Evolutionary conservation across 2,329 filamentous ascomycete species (phyloP).

Genomic region (Talaromyces marneffei): DNA sequence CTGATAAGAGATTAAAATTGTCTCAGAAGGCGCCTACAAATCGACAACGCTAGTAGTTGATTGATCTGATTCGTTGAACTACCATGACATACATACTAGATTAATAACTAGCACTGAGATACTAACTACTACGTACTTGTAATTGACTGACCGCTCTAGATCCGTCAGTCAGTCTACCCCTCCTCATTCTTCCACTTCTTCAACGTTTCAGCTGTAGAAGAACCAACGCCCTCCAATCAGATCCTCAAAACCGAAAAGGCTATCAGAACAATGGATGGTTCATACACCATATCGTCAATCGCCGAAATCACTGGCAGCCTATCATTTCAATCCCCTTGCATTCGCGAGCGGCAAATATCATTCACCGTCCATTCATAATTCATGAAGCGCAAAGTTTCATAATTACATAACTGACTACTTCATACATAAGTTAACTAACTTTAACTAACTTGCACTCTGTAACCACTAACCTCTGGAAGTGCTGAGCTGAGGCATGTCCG

Average conservation of each 20-base stretch:
- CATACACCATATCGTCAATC: neutral
- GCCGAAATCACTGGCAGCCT: neutral
- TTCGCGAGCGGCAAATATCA: neutral
- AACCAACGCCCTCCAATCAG: neutral
- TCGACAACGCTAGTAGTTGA: too few relatives aligned
- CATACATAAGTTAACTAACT: too few relatives aligned
- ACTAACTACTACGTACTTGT: neutral
- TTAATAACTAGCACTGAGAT: neutral
- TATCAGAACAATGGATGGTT: neutral
- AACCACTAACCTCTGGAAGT: too few relatives aligned
- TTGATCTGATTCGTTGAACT: neutral
- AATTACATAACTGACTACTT: neutral
- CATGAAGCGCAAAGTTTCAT: neutral
- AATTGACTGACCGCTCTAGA: neutral
- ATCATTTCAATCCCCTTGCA: constrained; percentile 1
- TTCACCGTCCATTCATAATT: neutral
- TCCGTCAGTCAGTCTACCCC: neutral
- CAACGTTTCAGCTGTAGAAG: neutral
- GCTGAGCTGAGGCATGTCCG: too few relatives aligned
- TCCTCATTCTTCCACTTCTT: neutral
- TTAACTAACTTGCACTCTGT: too few relatives aligned
- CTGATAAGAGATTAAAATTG: neutral
- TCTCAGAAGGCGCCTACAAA: neutral
- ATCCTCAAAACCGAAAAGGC: neutral
- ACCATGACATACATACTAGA: neutral